phyloP scores from a whole-genome alignment of 2,329 filamentous ascomycete genomes.

The Verticillium klebahnii region DNA sequence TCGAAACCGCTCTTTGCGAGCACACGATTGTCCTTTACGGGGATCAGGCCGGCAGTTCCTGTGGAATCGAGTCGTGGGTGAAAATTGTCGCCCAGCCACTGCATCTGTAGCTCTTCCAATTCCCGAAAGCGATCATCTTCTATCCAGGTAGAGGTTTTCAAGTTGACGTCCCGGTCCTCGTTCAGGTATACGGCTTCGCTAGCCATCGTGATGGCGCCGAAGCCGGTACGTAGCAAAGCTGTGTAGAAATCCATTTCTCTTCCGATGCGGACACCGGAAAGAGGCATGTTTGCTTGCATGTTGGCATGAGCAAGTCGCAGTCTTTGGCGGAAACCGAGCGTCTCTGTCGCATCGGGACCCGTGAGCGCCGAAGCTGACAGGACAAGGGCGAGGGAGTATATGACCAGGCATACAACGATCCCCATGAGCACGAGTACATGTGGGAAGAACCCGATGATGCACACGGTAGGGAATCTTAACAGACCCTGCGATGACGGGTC shows the following conservation, averaged over 20 bases:
- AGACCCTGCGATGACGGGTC: slow-evolving; percentile 61
- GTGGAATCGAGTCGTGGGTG: slow-evolving; percentile 46
- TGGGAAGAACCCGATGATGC: slow-evolving; percentile 90
- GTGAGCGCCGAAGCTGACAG: slow-evolving; percentile 51
- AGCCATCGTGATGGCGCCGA: slow-evolving; percentile 83
- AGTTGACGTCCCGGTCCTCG: slow-evolving; percentile 71
- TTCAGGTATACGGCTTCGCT: slow-evolving; percentile 96
- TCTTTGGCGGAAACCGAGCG: slow-evolving; percentile 50
- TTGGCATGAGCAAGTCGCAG: slow-evolving; percentile 73
- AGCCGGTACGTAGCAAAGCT: slow-evolving; percentile 78
- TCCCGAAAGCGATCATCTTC: slow-evolving; percentile 83
- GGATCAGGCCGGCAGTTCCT: slow-evolving; percentile 51
- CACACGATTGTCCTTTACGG: slow-evolving; percentile 42
- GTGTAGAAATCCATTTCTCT: slow-evolving; percentile 96
- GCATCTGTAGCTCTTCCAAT: slow-evolving; percentile 56
- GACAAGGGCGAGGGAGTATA: slow-evolving; percentile 73
- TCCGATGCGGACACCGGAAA: slow-evolving; percentile 74
- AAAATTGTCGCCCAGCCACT: slow-evolving; percentile 42
- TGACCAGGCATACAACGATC: slow-evolving; percentile 68
- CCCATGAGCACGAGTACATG: slow-evolving; percentile 83
- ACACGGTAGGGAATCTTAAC: slow-evolving; percentile 87
- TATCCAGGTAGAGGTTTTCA: slow-evolving; percentile 80
- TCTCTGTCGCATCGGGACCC: slow-evolving; percentile 24
- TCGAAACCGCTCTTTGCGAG: slow-evolving; percentile 56
- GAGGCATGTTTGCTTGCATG: slow-evolving; percentile 85